Conservation (phyloP, 805 yeast species). For the Hanseniaspora meyeri region DNA sequence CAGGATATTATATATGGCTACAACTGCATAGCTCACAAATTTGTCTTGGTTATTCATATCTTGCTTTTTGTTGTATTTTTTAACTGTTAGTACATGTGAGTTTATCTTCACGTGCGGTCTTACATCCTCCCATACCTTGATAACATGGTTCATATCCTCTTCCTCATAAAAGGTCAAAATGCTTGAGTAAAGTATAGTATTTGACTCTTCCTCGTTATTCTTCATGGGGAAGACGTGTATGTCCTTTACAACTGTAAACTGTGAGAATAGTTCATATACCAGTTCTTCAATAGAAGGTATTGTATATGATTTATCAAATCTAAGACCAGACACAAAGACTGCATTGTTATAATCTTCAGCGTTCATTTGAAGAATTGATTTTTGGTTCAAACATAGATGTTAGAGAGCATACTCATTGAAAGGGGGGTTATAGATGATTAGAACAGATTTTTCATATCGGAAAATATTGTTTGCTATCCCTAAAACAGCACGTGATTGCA, state of each 20-base stretch:
- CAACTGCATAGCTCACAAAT: slow-evolving; percentile 14
- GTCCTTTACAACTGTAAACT: slow-evolving; percentile 64
- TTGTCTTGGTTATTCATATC: slow-evolving; percentile 21
- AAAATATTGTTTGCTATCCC: too few relatives aligned
- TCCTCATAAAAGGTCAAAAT: slow-evolving; percentile 32
- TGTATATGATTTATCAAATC: slow-evolving; percentile 45
- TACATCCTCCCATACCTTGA: slow-evolving; percentile 44
- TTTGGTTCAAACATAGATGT: too few relatives aligned
- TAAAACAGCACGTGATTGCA: too few relatives aligned
- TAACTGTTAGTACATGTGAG: slow-evolving; percentile 38
- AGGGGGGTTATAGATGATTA: background rate
- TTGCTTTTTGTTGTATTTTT: slow-evolving; percentile 47
- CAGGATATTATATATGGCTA: slow-evolving; percentile 14
- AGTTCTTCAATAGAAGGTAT: slow-evolving; percentile 69
- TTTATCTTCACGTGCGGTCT: slow-evolving; percentile 17
- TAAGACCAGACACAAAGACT: slow-evolving; percentile 26
- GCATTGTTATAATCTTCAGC: background rate
- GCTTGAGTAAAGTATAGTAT: background rate
- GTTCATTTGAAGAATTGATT: background rate
- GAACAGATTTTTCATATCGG: too few relatives aligned
- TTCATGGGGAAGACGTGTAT: slow-evolving; percentile 66
- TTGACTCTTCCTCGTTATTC: slow-evolving; percentile 70
- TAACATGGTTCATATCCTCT: slow-evolving; percentile 60
- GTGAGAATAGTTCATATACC: slow-evolving; percentile 70
- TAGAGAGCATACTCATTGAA: too few relatives aligned